Conservation (phyloP, 148 eudicot species). For the Vaccinium vitisidaea region DNA sequence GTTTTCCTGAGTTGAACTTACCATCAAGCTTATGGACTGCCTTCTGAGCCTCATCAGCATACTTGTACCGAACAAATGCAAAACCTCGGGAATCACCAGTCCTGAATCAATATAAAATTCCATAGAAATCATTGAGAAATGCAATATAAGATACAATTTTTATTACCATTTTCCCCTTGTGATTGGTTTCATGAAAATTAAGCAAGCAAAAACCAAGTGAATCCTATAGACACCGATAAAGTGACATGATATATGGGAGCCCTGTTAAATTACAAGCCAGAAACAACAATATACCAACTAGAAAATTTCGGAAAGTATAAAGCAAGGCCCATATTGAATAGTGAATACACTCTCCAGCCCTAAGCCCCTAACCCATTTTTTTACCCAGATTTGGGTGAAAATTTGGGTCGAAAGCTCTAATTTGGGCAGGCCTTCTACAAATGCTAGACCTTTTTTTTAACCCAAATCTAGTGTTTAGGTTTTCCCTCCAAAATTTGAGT, state of each 20-base stretch:
- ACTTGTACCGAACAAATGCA: constrained; percentile 93
- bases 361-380: too few relatives aligned
- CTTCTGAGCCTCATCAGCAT: constrained; percentile 83
- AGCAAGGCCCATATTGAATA: neutral
- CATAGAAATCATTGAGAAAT: neutral
- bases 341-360: too few relatives aligned
- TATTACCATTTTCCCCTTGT: neutral
- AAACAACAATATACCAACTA: neutral
- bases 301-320: neutral
- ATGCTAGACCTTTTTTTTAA: too few relatives aligned
- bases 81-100: constrained; percentile 97
- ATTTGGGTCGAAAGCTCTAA: too few relatives aligned
- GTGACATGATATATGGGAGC: neutral
- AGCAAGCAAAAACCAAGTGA: neutral
- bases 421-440: too few relatives aligned
- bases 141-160: neutral
- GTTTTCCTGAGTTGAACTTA: constrained; percentile 13
- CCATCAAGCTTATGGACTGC: constrained; percentile 95
- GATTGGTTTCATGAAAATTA: neutral
- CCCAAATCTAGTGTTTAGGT: too few relatives aligned
- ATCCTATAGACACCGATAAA: neutral
- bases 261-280: neutral
- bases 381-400: too few relatives aligned
- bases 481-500: too few relatives aligned
- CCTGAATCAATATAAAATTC: constrained; percentile 29